Evolutionary conservation across 257 asterid species (phyloP), one percentile per base, ranked within the genome.

Genomic region (Solanum microdontum): DNA sequence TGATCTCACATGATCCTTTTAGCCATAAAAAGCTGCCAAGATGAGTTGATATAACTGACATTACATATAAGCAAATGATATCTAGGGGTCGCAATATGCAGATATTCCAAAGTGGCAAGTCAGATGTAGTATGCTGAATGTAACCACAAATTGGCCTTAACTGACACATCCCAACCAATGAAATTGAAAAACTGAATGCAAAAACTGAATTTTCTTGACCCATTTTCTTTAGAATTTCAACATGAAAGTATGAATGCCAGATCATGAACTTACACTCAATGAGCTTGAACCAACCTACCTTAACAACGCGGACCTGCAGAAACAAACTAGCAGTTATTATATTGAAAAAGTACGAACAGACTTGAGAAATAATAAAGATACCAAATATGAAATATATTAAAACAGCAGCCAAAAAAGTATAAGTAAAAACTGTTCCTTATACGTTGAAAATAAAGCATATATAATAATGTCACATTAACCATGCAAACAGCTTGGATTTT

Each of bases 301-400:
- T 97, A 84, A 97, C 96, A 86, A 70, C 79, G 80, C 99, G 99
- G 87, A 97, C 99, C 99, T 97, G 98, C 97, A 94, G 55, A 89
- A 88, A 85, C 58, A 51, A 90, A 85, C 84, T 88, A 45, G 28
- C 86, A 88, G 45, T 68, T 79, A 80, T 79, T 88, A 88, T 76
- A 72, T 32, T 60, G 66, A 80, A 45, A 51, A 80, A 45, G 39
- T 28, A 45, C 2, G 14, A 26, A 24, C 28, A 80, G 40, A 80
- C 68, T 28, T 15, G 39, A 17, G 85, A 80, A 15, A 80, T 26
- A 45, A 28, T 80, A 80, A 45, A 80, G 85, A 80, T 5, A 80
- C 39, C 40, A 80, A 8, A 80, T 45, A 80, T 28, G 68, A 48
- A 32, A 39, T 64, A 84, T 23, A 23, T 70, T 37, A 69, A 40